A percentile compares a stretch with the other conserved stretches of the same genome.
phyloP scores from a whole-genome alignment of 2,329 filamentous ascomycete species.

The Trichoderma atrobrunneum region DNA sequence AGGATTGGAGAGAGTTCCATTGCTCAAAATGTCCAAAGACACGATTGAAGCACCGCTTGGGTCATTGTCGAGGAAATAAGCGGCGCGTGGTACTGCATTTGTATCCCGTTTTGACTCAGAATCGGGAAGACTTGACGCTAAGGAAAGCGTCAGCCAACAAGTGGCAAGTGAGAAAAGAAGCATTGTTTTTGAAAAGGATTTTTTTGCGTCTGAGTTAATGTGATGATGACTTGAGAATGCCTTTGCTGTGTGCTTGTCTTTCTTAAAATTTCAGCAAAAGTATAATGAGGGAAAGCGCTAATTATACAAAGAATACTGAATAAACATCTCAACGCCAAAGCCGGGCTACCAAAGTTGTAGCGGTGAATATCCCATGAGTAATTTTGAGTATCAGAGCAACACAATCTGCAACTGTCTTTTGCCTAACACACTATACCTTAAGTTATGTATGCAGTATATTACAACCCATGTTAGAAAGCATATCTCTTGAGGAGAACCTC shows the following conservation, averaged over 20 bases:
- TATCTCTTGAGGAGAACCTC: neutral
- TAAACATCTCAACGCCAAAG: neutral
- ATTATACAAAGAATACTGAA: neutral
- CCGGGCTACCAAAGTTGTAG: neutral
- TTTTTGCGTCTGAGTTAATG: neutral
- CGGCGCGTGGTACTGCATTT: neutral
- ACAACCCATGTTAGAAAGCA: neutral
- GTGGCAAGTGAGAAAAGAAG: neutral
- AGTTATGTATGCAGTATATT: neutral
- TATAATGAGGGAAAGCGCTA: neutral
- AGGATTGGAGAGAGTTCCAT: neutral
- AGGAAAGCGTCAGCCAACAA: neutral
- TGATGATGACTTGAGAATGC: neutral
- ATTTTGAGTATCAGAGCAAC: neutral
- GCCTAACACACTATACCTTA: neutral
- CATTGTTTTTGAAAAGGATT: neutral
- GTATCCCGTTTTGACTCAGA: neutral
- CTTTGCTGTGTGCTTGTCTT: neutral
- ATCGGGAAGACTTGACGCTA: neutral
- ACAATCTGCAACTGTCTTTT: neutral
- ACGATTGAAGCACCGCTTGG: neutral
- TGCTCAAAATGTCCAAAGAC: neutral
- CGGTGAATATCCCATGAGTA: neutral
- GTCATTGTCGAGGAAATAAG: neutral
- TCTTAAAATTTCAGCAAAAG: neutral